Evolutionary conservation across 2,329 filamentous ascomycete species (phyloP), one percentile per base, ranked within the genome.

Genomic region (Aspergillus brunneoviolaceus): DNA sequence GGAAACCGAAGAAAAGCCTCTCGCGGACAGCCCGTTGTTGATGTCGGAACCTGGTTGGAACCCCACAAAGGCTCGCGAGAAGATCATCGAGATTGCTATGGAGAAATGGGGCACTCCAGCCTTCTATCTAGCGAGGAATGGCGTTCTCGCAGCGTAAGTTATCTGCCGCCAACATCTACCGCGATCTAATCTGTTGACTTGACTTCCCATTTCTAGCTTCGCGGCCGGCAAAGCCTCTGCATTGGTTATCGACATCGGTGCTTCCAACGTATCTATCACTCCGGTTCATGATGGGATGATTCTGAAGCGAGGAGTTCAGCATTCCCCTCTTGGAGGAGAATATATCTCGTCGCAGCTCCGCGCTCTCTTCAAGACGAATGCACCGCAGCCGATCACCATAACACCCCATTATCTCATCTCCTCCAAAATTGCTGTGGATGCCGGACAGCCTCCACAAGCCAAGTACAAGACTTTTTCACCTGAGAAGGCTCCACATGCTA

Each of bases 1-100:
- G 60, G 87, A 80, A 48, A 69, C 82, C 47, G 83, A 86, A 59
- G 84, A 96, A 75, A 95, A 92, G 77, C 87, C 91, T 7, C 82
- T 99, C 63, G 86, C 89, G 53, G 95, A 98, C 76, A 95, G 91
- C 76, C 96, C 95, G 7, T 80, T 99, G 62, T 82, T 99, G 60
- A 89, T 99, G 85, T 96, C 92, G 0, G 95, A 99, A 78, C 90
- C 93, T 14, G 90, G 91, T 11, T 98, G 94, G 93, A 98, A 96
- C 77, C 84, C 87, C 27, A 78, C 85, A 49, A 97, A 97, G 80
- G 87, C 90, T 61, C 85, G 96, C 61, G 95, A 99, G 80, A 96
- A 95, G 84, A 89, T 89, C 47, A 94, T 97, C 70, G 95, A 99
- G 80, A 87, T 98, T 64, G 92, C 92, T 61, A 97, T 99, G 89